These are phyloP conservation scores for Trichophaea hybrida DNA, from an alignment of 2,329 filamentous ascomycete species.

Conservation along the genomic window DNA sequence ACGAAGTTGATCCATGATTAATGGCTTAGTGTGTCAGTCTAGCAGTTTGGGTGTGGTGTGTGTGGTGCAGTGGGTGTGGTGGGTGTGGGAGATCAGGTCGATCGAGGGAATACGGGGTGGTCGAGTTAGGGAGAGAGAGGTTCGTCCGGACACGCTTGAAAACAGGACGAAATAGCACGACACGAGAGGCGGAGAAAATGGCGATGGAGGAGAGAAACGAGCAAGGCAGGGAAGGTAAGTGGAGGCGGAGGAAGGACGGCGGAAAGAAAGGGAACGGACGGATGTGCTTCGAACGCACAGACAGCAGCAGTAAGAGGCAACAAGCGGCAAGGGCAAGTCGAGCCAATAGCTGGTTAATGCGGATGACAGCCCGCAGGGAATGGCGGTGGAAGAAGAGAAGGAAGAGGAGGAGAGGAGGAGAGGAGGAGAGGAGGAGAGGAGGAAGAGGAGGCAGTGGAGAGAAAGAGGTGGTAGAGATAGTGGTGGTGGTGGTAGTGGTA, in stretches of 20 bases:
- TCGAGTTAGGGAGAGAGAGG: not conserved
- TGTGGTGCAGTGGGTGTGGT: not conserved
- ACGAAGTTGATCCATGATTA: slow-evolving; percentile 3
- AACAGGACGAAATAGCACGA: not conserved
- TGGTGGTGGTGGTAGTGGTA: not conserved
- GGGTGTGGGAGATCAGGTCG: not conserved
- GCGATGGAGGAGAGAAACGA: slow-evolving; percentile 1
- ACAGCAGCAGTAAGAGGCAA: slow-evolving; percentile 1
- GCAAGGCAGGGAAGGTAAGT: slow-evolving; percentile 11
- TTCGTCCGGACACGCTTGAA: not conserved
- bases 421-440: too few species aligned
- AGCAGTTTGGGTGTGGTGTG: not conserved
- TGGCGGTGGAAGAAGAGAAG: not conserved
- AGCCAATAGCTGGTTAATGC: not conserved
- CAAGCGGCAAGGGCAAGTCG: not conserved
- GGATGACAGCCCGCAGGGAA: not conserved
- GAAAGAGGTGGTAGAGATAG: too few species aligned
- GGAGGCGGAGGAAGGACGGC: slow-evolving; percentile 5
- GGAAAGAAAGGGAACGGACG: slow-evolving; percentile 2
- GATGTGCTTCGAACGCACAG: slow-evolving; percentile 1
- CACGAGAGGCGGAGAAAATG: not conserved
- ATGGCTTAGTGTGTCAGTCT: not conserved
- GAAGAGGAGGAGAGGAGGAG: too few species aligned
- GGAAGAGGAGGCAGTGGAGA: too few species aligned
- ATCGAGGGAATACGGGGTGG: not conserved